phyloP scores from a whole-genome alignment of 2,329 filamentous ascomycete genomes.

The Zalaria obscura region DNA sequence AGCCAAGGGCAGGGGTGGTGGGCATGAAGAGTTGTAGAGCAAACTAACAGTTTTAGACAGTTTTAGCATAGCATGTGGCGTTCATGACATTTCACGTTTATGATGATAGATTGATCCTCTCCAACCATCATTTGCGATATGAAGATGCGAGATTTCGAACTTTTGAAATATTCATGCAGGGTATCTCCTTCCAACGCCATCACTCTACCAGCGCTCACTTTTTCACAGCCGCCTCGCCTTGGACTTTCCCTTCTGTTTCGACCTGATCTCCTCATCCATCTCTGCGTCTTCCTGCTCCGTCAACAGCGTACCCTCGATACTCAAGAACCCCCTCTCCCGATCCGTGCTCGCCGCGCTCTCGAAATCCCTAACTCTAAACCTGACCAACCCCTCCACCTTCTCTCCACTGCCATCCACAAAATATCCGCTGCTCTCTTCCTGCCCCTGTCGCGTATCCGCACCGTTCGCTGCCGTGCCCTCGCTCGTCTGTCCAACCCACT shows the following conservation, averaged over 20 bases:
- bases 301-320: slow-evolving; percentile 79
- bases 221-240: slow-evolving; percentile 2
- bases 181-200: no score
- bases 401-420: slow-evolving; percentile 62
- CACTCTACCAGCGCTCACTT: no score
- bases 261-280: slow-evolving; percentile 39
- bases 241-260: slow-evolving; percentile 6
- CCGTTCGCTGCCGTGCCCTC: slow-evolving; percentile 18
- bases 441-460: slow-evolving; percentile 13
- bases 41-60: no score
- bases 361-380: slow-evolving; percentile 72
- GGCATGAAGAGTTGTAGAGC: slow-evolving; percentile 9
- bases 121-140: no score
- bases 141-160: no score
- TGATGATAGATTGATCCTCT: no score
- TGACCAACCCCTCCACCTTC: slow-evolving; percentile 54
- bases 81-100: no score
- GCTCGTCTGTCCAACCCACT: slow-evolving; percentile 43
- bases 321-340: slow-evolving; percentile 61
- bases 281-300: slow-evolving; percentile 49
- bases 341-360: slow-evolving; percentile 55
- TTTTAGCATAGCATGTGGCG: no score
- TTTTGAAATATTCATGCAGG: no score
- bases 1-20: slow-evolving; percentile 13
- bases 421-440: slow-evolving; percentile 49